phyloP scores from a whole-genome alignment of 176 grass and related monocot species.

The Hyparrhenia diplandra region DNA sequence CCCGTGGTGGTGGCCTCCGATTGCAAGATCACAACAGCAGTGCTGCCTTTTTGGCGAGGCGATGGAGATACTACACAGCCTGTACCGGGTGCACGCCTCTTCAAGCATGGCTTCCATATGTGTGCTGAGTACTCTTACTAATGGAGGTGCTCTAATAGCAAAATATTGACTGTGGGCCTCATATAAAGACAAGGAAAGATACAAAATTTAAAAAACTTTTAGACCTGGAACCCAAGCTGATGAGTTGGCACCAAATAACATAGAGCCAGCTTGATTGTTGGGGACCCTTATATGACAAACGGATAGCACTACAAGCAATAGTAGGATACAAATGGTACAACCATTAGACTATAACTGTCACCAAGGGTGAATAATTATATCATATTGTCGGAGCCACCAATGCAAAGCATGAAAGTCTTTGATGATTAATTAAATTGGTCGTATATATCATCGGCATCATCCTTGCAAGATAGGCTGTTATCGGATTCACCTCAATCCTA shows the following conservation, averaged over 20 bases:
- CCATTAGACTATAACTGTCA: background rate
- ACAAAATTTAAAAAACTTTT: no score
- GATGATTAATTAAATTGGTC: no score
- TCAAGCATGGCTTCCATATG: no score
- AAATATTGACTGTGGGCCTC: background rate
- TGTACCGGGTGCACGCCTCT: no score
- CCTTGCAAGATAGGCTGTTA: no score
- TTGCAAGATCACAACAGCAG: background rate
- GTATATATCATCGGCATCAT: no score
- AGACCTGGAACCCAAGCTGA: background rate
- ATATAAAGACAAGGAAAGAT: background rate
- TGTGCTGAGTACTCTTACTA: no score
- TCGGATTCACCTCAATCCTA: no score
- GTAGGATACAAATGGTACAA: background rate
- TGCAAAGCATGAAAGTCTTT: background rate
- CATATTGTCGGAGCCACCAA: background rate
- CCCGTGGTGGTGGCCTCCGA: conserved; percentile 34
- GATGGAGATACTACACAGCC: no score
- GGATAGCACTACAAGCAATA: background rate
- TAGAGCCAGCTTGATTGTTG: background rate
- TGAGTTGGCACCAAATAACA: background rate
- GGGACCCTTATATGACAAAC: background rate
- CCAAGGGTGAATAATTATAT: background rate
- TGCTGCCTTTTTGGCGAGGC: no score
- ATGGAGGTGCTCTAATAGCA: no score